Base-by-base conservation (phyloP, 208 protist genomes). In the Phytomonas sp. region DNA sequence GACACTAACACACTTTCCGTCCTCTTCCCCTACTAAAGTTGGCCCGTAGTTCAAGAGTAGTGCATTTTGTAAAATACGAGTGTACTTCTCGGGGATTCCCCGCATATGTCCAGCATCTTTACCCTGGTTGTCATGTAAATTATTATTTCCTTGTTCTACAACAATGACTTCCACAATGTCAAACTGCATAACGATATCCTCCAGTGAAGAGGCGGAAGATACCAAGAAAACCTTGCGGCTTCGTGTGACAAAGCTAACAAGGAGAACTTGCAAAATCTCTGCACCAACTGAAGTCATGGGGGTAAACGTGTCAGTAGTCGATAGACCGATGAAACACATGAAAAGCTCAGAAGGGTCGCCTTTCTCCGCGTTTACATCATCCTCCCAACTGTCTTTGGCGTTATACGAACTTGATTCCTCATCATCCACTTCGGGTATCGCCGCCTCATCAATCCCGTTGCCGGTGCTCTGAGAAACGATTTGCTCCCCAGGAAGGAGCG, bases 241-340 rank as follows among this genome's bases (percentile, higher is more conserved):
- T 70, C 82, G 78, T 32, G 84, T 88, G 30, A 93, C 84, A 52
- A 95, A 95, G 69, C 88, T 93, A 10, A 93, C 81, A 42, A 95
- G 76, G 31, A 73, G 69, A 32, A 86, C 52, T n/a, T 75, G 68
- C 65, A 91, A 42, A 68, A 37, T 33, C 40, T 61, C 29, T 26
- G 42, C 29, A 29, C 32, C 8, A 37, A 37, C 3, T 8, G 34
- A 37, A 3, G 34, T 8, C 34, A n/a, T 26, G 34, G 67, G 60
- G 56, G n/a, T 10, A 26, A 2, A 23, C 5, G 61, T 65, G 3
- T 63, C 0, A 8, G 11, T 2, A 36, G 26, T 0, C 6, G 64
- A 56, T 2, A 67, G 30, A 4, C 49, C 40, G 2, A 94, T 29
- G 63, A 94, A 92, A 66, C 83, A 91, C 70, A 94, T 68, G 65